Percentiles rank a stretch among this genome's conserved stretches.
phyloP scores from a whole-genome alignment of 2,329 filamentous ascomycete species.

The Fusarium coffeatum region DNA sequence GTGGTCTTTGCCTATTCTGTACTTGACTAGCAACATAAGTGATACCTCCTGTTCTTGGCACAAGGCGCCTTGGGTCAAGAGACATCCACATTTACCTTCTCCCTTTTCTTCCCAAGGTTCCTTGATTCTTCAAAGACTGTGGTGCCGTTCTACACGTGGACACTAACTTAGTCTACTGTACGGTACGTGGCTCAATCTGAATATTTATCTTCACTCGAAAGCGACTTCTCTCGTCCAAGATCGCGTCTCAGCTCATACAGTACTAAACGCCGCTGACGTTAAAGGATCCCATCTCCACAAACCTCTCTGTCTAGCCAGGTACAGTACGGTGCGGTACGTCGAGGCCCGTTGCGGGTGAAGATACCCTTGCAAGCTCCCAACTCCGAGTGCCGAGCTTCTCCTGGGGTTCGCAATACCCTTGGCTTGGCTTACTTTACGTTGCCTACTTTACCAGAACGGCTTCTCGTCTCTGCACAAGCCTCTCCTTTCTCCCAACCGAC shows the following conservation, averaged over 20 bases:
- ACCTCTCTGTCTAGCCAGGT: conserved; percentile 14
- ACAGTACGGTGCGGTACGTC: conserved; percentile 7
- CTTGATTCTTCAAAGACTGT: neutral
- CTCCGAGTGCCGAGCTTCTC: conserved; percentile 29
- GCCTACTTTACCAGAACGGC: conserved; percentile 21
- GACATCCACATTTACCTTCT: conserved; percentile 11
- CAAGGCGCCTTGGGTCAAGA: neutral
- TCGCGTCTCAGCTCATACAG: neutral
- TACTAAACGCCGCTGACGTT: conserved; percentile 36
- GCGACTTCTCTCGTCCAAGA: neutral
- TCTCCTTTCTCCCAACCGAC: conserved; percentile 22
- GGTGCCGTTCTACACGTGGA: neutral
- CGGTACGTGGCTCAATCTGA: neutral
- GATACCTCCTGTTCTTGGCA: neutral
- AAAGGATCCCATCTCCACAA: conserved; percentile 12
- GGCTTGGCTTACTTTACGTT: neutral
- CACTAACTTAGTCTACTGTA: neutral
- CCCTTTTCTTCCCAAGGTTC: neutral
- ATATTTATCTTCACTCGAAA: neutral
- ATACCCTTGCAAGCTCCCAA: conserved; percentile 20
- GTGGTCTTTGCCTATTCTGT: neutral
- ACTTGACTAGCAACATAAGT: neutral
- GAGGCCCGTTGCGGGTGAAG: conserved; percentile 2
- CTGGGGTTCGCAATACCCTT: conserved; percentile 9
- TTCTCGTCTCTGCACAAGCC: conserved; percentile 31